A percentile compares a stretch with the other conserved stretches of the same genome.
Conservation (phyloP, 805 yeast genomes). For the Pichia exigua region DNA sequence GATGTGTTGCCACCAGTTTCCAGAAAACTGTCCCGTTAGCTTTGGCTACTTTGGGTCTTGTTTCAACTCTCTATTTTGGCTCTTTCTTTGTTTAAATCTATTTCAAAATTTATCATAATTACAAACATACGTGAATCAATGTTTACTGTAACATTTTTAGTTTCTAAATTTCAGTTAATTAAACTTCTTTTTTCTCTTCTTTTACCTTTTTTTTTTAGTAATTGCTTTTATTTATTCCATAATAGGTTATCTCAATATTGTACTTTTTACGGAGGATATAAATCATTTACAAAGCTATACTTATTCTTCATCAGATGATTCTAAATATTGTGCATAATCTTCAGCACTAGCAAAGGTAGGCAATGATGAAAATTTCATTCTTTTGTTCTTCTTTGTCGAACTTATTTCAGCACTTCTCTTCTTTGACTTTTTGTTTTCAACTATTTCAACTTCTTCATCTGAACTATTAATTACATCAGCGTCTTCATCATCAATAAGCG, state of each 20-base stretch:
- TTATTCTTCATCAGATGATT: conserved; percentile 50
- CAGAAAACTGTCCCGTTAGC: conserved; percentile 67
- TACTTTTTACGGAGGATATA: background rate
- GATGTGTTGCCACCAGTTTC: conserved; percentile 47
- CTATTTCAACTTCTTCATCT: conserved; percentile 18
- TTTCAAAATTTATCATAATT: background rate
- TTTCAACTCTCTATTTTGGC: conserved; percentile 60
- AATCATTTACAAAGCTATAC: background rate
- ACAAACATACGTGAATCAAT: background rate
- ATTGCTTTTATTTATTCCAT: background rate
- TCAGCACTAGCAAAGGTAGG: conserved; percentile 88
- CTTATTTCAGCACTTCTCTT: conserved; percentile 17
- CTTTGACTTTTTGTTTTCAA: conserved; percentile 9
- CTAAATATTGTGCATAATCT: conserved; percentile 69
- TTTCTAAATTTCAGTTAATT: too few relatives aligned
- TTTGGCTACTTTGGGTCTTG: conserved; percentile 54
- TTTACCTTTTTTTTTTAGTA: too few relatives aligned
- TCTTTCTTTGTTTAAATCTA: conserved; percentile 19
- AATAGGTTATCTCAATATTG: background rate
- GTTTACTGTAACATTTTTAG: too few relatives aligned
- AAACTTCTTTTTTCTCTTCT: too few relatives aligned
- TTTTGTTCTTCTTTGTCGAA: conserved; percentile 20
- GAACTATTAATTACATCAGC: conserved; percentile 22
- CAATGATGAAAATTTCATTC: conserved; percentile 51
- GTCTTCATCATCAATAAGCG: conserved; percentile 16